phyloP scores from a whole-genome alignment of 192 early-diverging fungal species.

The Chytriomyces hyalinus region DNA sequence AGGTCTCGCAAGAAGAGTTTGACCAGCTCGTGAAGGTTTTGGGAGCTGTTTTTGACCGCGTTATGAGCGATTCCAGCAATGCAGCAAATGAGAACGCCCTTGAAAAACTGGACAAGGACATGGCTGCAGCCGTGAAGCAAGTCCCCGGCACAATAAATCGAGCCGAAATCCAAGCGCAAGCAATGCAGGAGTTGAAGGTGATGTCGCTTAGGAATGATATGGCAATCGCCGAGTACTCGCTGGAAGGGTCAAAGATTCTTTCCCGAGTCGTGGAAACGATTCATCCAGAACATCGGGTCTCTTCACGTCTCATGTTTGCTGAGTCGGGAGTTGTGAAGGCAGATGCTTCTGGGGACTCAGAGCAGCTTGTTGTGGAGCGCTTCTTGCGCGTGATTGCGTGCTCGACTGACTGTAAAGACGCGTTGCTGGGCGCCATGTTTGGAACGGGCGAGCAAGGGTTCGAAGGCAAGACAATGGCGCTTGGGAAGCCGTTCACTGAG shows the following conservation, averaged over 20 bases:
- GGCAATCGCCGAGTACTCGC: constrained; percentile 33
- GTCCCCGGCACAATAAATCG: constrained; percentile 17
- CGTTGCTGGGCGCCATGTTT: constrained; percentile 13
- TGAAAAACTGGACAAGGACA: background rate
- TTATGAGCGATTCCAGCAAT: background rate
- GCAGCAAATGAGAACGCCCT: background rate
- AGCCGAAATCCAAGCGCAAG: constrained; percentile 29
- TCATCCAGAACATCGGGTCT: constrained; percentile 36
- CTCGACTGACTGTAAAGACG: constrained; percentile 9
- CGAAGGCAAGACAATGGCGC: constrained; percentile 22
- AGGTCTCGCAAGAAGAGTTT: constrained; percentile 1
- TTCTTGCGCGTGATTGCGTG: constrained; percentile 36
- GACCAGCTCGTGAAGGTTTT: constrained; percentile 12
- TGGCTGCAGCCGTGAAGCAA: background rate
- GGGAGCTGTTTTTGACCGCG: constrained; percentile 15
- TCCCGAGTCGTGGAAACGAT: constrained; percentile 32
- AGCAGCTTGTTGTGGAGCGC: constrained; percentile 13
- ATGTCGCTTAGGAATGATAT: constrained; percentile 23
- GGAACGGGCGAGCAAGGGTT: constrained; percentile 20
- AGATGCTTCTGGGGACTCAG: background rate
- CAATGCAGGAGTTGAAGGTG: constrained; percentile 25
- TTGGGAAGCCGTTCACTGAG: constrained; percentile 10
- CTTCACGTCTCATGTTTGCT: constrained; percentile 33
- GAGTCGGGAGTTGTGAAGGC: constrained; percentile 31
- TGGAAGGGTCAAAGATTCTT: constrained; percentile 30